phyloP scores from a whole-genome alignment of 345 rosid genomes.

The Eucalyptus sideroxylon region DNA sequence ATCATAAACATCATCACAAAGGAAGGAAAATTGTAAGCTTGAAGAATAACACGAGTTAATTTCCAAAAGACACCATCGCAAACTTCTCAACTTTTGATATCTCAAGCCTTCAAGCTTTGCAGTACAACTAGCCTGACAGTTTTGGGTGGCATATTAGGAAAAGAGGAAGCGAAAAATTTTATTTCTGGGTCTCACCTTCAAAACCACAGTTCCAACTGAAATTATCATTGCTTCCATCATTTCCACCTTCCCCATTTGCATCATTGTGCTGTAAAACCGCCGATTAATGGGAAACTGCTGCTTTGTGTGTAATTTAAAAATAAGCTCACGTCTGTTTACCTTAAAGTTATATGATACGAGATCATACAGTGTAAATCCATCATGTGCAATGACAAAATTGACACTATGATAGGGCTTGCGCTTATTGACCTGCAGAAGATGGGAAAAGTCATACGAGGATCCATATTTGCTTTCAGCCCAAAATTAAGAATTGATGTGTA shows the following conservation, averaged over 20 bases:
- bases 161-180: not conserved
- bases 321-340: conserved; percentile 23
- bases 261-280: conserved; percentile 74
- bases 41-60: not conserved
- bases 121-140: not conserved
- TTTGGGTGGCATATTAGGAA: not conserved
- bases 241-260: conserved; percentile 96
- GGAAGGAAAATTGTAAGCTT: not conserved
- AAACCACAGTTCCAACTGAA: conserved; percentile 95
- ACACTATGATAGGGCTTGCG: conserved; percentile 87
- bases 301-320: not conserved
- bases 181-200: conserved; percentile 34
- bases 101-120: not conserved
- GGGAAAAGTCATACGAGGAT: not conserved
- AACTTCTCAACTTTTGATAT: not conserved
- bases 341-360: conserved; percentile 79
- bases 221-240: conserved; percentile 90
- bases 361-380: conserved; percentile 85
- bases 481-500: not conserved
- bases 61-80: not conserved
- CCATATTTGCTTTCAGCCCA: not conserved
- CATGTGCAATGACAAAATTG: conserved; percentile 83
- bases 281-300: not conserved
- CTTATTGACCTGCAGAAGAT: conserved; percentile 48
- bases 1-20: not conserved